A percentile compares a stretch with the other conserved stretches of the same genome.
These are phyloP conservation scores for Globisporangium megalacanthum DNA, from an alignment of 352 stramenopile species.

Conservation along the genomic window DNA sequence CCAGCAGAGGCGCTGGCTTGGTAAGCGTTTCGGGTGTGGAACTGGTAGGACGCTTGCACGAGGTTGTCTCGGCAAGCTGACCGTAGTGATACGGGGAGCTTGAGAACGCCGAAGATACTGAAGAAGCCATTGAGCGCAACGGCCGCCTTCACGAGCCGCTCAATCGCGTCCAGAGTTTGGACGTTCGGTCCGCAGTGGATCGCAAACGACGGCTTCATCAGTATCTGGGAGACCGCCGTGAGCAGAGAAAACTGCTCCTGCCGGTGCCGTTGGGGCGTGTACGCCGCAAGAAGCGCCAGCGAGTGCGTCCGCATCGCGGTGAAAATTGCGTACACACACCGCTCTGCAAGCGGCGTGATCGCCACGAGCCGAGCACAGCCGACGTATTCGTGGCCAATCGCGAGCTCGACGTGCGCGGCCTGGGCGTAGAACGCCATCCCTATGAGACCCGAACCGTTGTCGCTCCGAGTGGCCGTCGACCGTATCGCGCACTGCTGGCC, in stretches of 20 bases:
- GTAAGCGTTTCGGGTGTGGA: not conserved
- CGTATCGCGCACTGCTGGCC: not conserved
- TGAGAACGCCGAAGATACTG: not conserved
- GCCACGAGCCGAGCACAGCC: conserved; percentile 25
- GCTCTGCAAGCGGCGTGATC: conserved; percentile 43
- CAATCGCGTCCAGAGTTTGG: conserved; percentile 1
- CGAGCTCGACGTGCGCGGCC: conserved; percentile 34
- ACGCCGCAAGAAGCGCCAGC: conserved; percentile 24
- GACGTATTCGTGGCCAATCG: conserved; percentile 46
- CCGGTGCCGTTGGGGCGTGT: conserved; percentile 1
- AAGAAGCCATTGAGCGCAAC: conserved; percentile 6
- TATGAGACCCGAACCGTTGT: not conserved
- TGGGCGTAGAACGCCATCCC: conserved; percentile 17
- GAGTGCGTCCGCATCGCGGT: conserved; percentile 27
- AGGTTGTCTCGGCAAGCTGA: conserved; percentile 5
- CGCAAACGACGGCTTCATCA: conserved; percentile 16
- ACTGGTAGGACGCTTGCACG: conserved; percentile 4
- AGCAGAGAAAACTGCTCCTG: conserved; percentile 14
- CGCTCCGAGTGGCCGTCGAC: not conserved
- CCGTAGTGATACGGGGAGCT: conserved; percentile 1
- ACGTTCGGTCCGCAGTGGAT: conserved; percentile 4
- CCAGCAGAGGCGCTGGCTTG: not conserved
- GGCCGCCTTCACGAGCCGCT: conserved; percentile 1
- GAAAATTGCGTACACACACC: conserved; percentile 44
- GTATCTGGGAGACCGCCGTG: conserved; percentile 20